phyloP scores from a whole-genome alignment of 1,284 basidiomycete species.

The Sparassis latifolia region DNA sequence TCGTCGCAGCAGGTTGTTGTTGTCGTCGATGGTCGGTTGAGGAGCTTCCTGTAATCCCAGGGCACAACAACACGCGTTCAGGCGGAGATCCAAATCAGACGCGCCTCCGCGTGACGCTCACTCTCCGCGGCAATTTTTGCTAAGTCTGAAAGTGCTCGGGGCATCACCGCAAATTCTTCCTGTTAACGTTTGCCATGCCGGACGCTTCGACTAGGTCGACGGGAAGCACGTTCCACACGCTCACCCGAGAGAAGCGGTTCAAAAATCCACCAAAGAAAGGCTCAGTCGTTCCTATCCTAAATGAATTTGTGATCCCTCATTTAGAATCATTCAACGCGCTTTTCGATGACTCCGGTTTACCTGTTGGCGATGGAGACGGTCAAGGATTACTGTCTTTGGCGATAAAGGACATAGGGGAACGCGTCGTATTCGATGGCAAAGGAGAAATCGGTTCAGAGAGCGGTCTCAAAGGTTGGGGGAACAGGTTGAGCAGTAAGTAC shows the following conservation, averaged over 20 bases:
- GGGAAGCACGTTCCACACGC: conserved; percentile 71
- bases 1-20: conserved; percentile 3
- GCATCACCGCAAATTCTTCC: background rate
- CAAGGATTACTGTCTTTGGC: conserved; percentile 78
- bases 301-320: conserved; percentile 92
- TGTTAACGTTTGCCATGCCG: conserved; percentile 25
- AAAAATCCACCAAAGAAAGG: conserved; percentile 68
- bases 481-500: conserved; percentile 75
- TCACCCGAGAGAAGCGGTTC: conserved; percentile 80
- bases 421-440: conserved; percentile 89
- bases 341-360: conserved; percentile 79
- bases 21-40: no score
- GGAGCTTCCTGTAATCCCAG: background rate
- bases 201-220: conserved; percentile 21
- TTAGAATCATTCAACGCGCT: conserved; percentile 96
- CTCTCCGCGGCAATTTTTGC: no score
- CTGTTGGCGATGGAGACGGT: conserved; percentile 67
- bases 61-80: conserved; percentile 12
- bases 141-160: no score
- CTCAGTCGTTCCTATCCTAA: conserved; percentile 77
- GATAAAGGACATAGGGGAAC: conserved; percentile 81
- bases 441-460: conserved; percentile 44
- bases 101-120: no score
- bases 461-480: conserved; percentile 64
- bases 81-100: conserved; percentile 17